Percentiles rank a stretch among this genome's conserved stretches.
Conservation (phyloP, 108 stramenopile species). For the Pseudonitzschia multiseries region DNA sequence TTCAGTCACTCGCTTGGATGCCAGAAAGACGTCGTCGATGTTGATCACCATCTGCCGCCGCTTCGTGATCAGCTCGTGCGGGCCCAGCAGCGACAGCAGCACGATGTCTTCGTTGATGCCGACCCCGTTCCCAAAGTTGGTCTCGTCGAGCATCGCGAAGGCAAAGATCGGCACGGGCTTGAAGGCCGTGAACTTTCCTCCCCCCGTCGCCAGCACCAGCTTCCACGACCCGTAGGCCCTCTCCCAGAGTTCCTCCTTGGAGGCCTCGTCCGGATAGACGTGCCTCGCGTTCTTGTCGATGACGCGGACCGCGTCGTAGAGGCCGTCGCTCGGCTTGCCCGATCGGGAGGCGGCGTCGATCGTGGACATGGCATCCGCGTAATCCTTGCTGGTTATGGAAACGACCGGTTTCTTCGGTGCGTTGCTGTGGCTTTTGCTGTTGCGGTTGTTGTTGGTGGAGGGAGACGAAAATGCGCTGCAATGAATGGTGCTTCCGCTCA, state of each 20-base stretch:
- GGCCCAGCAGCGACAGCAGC: conserved; percentile 53
- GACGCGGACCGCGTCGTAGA: conserved; percentile 58
- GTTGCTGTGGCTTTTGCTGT: no score
- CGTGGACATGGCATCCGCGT: conserved; percentile 42
- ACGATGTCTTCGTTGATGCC: conserved; percentile 47
- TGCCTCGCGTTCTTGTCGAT: conserved; percentile 58
- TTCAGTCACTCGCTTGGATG: conserved; percentile 41
- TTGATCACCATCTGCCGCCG: conserved; percentile 57
- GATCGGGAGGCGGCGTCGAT: conserved; percentile 49
- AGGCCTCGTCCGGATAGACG: conserved; percentile 44
- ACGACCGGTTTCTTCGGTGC: not conserved
- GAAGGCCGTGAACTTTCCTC: conserved; percentile 45
- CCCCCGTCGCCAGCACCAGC: conserved; percentile 57
- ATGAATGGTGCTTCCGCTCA: no score
- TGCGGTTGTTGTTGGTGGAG: no score
- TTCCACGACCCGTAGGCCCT: conserved; percentile 62
- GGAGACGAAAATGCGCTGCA: no score
- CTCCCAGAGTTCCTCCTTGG: conserved; percentile 53
- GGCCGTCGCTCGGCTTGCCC: conserved; percentile 35
- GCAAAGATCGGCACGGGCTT: conserved; percentile 68
- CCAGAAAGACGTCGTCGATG: conserved; percentile 54
- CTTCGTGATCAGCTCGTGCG: conserved; percentile 49
- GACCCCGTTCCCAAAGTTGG: conserved; percentile 62
- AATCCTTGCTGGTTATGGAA: conserved; percentile 17
- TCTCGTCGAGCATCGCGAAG: conserved; percentile 64